Conservation (phyloP, 129 eudicot genomes). For the Deinandra increscens region DNA sequence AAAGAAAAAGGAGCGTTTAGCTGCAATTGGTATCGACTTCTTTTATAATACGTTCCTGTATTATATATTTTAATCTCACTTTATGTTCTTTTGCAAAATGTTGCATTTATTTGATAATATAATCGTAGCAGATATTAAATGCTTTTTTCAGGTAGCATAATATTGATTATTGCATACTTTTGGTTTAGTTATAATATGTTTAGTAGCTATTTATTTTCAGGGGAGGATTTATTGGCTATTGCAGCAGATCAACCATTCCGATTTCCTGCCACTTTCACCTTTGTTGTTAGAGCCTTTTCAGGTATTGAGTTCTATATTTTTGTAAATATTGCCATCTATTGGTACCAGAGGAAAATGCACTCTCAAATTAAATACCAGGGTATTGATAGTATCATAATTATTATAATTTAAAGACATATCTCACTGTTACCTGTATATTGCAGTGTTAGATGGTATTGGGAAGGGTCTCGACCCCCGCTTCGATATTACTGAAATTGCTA, state of each 20-base stretch:
- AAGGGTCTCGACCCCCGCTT: slow-evolving; percentile 99
- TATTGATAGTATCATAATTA: neutral
- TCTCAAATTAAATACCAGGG: neutral
- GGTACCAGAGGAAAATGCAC: neutral
- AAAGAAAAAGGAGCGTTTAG: slow-evolving; percentile 86
- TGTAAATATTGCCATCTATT: neutral
- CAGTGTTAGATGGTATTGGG: slow-evolving; percentile 98
- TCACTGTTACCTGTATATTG: slow-evolving; percentile 13
- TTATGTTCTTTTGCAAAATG: slow-evolving; percentile 4
- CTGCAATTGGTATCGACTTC: slow-evolving; percentile 78
- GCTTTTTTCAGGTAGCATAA: slow-evolving; percentile 1
- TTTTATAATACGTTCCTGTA: slow-evolving; percentile 19
- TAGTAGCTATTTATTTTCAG: slow-evolving; percentile 32
- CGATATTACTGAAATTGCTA: slow-evolving; percentile 97
- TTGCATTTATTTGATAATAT: neutral
- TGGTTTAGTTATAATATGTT: neutral
- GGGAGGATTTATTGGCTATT: slow-evolving; percentile 91
- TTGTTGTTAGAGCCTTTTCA: slow-evolving; percentile 98
- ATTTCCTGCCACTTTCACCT: slow-evolving; percentile 98
- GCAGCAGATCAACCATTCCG: slow-evolving; percentile 98
- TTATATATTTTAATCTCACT: slow-evolving; percentile 1
- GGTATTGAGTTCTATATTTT: slow-evolving; percentile 39
- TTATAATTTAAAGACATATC: neutral
- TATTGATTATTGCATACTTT: slow-evolving; percentile 11
- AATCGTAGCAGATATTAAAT: slow-evolving; percentile 10